Evolutionary conservation across 202 grass and related monocot genomes (phyloP).

Genomic region (Saccharum hybrid): DNA sequence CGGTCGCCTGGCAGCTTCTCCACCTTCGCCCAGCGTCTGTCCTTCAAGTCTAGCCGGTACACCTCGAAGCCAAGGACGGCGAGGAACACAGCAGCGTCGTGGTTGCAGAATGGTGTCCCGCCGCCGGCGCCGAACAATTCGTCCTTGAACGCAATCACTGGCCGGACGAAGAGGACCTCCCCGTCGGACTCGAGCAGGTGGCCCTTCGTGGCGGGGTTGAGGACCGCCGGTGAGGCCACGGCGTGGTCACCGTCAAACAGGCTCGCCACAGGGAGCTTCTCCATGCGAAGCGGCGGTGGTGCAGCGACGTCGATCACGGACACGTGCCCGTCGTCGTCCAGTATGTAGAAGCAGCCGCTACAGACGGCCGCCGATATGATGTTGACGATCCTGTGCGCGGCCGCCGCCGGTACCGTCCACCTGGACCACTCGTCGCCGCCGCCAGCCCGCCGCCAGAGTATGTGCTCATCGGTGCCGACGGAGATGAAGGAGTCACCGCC

Average conservation of each 20-base stretch:
- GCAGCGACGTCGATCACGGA: neutral
- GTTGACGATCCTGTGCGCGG: neutral
- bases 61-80: constrained; percentile 1
- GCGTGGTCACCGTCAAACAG: neutral
- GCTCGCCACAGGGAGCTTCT: constrained; percentile 17
- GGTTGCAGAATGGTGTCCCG: neutral
- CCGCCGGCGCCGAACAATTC: neutral
- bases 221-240: neutral
- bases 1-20: neutral
- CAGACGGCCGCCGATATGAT: neutral
- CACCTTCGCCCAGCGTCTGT: neutral
- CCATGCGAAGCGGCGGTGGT: neutral
- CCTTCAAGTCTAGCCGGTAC: neutral
- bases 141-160: neutral
- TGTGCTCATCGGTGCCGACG: too few species aligned
- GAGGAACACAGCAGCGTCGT: neutral
- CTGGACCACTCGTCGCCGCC: neutral
- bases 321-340: neutral
- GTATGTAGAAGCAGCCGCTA: neutral
- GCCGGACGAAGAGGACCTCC: constrained; percentile 34
- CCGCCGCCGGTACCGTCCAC: neutral
- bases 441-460: neutral
- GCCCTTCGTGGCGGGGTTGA: neutral
- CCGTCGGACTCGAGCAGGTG: constrained; percentile 18
- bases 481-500: neutral